These are phyloP conservation scores for Pterocarpus macrocarpus DNA, from an alignment of 306 rosid genomes.

Conservation along the genomic window DNA sequence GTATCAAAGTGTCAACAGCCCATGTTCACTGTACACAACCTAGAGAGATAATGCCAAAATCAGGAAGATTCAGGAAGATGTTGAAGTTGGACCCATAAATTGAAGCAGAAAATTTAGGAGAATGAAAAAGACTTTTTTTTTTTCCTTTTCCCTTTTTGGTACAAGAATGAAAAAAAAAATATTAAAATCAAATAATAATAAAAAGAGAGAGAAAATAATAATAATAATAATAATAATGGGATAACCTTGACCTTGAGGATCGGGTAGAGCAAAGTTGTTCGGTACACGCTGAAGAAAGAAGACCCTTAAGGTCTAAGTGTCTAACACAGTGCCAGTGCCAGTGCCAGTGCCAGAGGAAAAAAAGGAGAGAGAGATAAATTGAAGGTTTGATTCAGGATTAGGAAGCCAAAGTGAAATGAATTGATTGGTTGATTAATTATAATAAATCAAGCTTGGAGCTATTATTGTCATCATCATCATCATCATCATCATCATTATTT, in stretches of 20 bases:
- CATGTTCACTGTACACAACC: conserved; percentile 4
- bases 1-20: background rate
- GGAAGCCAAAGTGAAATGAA: background rate
- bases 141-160: no score
- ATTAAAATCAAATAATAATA: background rate
- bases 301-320: no score
- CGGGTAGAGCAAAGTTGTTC: background rate
- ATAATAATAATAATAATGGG: background rate
- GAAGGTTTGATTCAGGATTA: conserved; percentile 2
- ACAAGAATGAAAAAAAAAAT: background rate
- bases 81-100: background rate
- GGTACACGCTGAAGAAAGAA: background rate
- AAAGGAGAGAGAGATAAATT: background rate
- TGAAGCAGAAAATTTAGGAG: conserved; percentile 13
- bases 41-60: conserved; percentile 9
- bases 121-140: background rate
- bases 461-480: background rate
- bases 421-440: background rate
- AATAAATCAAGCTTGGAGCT: background rate
- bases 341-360: background rate
- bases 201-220: background rate
- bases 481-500: no score
- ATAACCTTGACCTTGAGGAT: conserved; percentile 33
- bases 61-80: conserved; percentile 43
- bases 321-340: no score